Base-by-base conservation (phyloP, 345 rosid species). In the Moricandia moricandioides region DNA sequence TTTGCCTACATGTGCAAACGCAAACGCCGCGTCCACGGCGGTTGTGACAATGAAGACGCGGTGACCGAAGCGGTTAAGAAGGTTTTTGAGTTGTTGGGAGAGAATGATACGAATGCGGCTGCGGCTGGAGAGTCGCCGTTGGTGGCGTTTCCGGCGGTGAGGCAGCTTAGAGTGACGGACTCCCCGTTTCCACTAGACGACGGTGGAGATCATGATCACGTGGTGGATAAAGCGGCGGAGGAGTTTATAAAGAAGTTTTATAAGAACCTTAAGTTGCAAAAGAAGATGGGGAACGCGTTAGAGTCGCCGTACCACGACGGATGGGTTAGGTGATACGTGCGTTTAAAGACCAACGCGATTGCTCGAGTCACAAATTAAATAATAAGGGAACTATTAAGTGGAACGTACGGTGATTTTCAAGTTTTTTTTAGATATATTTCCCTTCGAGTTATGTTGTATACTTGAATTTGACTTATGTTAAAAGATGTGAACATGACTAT, bases 121-220 rank as follows among this genome's bases (percentile, higher is more conserved):
- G 80, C 57, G 58, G 72, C 78, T 0, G n/a, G 5, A 30, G 67
- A 47, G 29, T 71, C 89, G 0, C 80, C 91, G 1, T 60, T 79
- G 59, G 26, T 72, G 17, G 67, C 82, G 33, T 90, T 87, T 6
- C 88, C 92, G 8, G 75, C 74, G 79, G 94, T 82, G 61, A 82
- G 91, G 73, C 94, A 84, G 75, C 79, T 88, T 68, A 81, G 97
- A 75, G 86, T 91, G 62, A 89, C 92, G 12, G 95, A 89, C 76
- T 91, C 97, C 2, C 95, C 97, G 13, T 91, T 89, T 65, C 91
- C 95, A 1, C 35, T 86, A 14, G 90, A 88, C 18, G 92, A 88
- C 21, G 91, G 75, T 0, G 92, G 85, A 2, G 85, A 83, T 52
- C 82, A 86, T 14, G 89, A 80, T 62, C 64, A 69, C 30, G 70